A percentile compares a stretch with the other conserved stretches of the same genome.
Evolutionary conservation across 352 stramenopile species (phyloP).

Genomic region (Salisapilia sapeloensis): DNA sequence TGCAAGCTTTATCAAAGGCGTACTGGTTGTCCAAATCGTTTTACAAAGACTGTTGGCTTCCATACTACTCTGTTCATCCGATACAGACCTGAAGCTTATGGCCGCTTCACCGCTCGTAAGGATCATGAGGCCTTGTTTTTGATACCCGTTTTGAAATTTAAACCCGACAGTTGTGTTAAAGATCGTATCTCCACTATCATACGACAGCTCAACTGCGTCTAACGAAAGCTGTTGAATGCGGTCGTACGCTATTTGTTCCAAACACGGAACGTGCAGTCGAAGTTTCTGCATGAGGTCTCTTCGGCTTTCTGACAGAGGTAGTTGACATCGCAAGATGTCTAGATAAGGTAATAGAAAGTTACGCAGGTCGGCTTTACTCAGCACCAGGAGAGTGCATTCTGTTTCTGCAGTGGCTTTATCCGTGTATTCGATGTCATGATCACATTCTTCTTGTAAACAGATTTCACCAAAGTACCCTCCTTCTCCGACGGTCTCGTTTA

Average conservation of each 20-base stretch:
- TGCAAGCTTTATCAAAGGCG: too few species aligned
- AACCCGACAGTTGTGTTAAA: too few species aligned
- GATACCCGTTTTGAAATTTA: too few species aligned
- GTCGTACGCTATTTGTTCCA: conserved; percentile 20
- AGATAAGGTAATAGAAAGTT: conserved; percentile 49
- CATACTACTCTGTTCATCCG: too few species aligned
- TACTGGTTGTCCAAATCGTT: too few species aligned
- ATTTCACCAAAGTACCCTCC: conserved; percentile 52
- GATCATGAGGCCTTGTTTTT: too few species aligned
- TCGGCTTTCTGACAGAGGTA: conserved; percentile 28
- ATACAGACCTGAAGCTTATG: too few species aligned
- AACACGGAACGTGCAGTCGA: conserved; percentile 19
- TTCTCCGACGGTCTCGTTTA: conserved; percentile 13
- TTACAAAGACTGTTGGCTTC: too few species aligned
- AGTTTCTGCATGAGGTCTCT: conserved; percentile 29
- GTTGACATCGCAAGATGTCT: conserved; percentile 37
- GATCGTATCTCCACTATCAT: too few species aligned
- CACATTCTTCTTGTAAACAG: conserved; percentile 8
- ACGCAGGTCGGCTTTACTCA: conserved; percentile 31
- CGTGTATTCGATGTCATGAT: conserved; percentile 16
- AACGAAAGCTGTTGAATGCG: too few species aligned
- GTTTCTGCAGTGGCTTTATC: conserved; percentile 20
- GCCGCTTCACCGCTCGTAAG: too few species aligned
- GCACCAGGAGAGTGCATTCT: conserved; percentile 20
- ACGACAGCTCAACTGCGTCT: too few species aligned